A percentile compares a stretch with the other conserved stretches of the same genome.
phyloP scores from a whole-genome alignment of 306 rosid genomes.

The Acacia crassicarpa region DNA sequence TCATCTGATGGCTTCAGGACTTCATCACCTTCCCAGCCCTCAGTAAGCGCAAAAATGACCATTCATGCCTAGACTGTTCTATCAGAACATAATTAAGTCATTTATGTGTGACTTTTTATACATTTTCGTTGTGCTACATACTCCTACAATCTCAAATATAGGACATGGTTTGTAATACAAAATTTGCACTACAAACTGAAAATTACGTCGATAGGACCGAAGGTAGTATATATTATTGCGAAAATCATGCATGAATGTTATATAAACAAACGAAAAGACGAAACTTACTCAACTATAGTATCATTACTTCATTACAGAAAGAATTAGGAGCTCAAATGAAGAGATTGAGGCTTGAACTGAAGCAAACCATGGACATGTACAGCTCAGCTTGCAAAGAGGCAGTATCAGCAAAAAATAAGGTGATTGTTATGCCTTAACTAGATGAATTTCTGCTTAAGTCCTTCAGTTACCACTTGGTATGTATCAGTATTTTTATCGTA shows the following conservation, averaged over 20 bases:
- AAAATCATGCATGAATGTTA: neutral
- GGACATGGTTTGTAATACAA: too few species aligned
- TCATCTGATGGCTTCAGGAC: slow-evolving; percentile 22
- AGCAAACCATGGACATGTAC: slow-evolving; percentile 97
- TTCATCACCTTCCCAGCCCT: slow-evolving; percentile 32
- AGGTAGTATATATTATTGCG: neutral
- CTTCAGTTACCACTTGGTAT: neutral
- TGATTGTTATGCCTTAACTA: slow-evolving; percentile 26
- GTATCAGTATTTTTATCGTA: neutral
- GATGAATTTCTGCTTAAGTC: neutral
- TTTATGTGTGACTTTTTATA: too few species aligned
- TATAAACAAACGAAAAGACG: neutral
- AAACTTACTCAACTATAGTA: slow-evolving; percentile 7
- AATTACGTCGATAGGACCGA: too few species aligned
- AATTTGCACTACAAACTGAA: too few species aligned
- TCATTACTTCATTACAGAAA: slow-evolving; percentile 47
- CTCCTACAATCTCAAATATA: too few species aligned
- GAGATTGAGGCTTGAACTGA: slow-evolving; percentile 82
- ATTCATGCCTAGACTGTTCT: neutral
- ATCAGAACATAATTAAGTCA: neutral
- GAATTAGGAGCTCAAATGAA: slow-evolving; percentile 86
- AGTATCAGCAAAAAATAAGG: slow-evolving; percentile 90
- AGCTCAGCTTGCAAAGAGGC: slow-evolving; percentile 99
- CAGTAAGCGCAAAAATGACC: slow-evolving; percentile 49
- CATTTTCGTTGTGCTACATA: too few species aligned